Evolutionary conservation across 108 stramenopile genomes (phyloP).

Genomic region (Chaetoceros tenuissimus): DNA sequence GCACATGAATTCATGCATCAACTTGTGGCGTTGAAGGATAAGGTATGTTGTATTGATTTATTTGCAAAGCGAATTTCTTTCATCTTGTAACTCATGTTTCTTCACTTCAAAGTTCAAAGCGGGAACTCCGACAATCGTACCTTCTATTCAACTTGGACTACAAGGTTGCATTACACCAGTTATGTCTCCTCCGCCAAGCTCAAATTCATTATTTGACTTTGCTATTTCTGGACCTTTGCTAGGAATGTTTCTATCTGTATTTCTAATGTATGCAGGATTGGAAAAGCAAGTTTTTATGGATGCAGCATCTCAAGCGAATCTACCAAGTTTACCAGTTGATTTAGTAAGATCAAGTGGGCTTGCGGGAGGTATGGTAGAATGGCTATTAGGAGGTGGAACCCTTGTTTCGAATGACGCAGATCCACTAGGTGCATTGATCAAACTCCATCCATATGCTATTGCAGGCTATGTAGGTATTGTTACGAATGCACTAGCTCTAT

Average conservation of each 20-base stretch:
- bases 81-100: neutral
- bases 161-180: slow-evolving; percentile 40
- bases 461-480: slow-evolving; percentile 43
- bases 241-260: slow-evolving; percentile 25
- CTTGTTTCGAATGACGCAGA: slow-evolving; percentile 19
- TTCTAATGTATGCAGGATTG: slow-evolving; percentile 38
- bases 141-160: slow-evolving; percentile 40
- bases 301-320: slow-evolving; percentile 9
- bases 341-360: slow-evolving; percentile 39
- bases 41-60: slow-evolving; percentile 22
- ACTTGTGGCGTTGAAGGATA: slow-evolving; percentile 39
- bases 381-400: slow-evolving; percentile 30
- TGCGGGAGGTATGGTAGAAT: slow-evolving; percentile 43
- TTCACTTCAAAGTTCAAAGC: slow-evolving; percentile 17
- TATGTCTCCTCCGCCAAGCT: slow-evolving; percentile 30
- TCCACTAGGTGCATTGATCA: slow-evolving; percentile 21
- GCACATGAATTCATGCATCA: slow-evolving; percentile 38
- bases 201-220: slow-evolving; percentile 57
- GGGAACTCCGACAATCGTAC: slow-evolving; percentile 42
- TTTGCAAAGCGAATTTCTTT: neutral
- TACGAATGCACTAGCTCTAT: slow-evolving; percentile 39
- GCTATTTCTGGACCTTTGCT: slow-evolving; percentile 42
- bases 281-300: slow-evolving; percentile 38
- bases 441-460: slow-evolving; percentile 50
- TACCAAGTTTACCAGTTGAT: slow-evolving; percentile 37